Evolutionary conservation across 371 early-diverging fungal species (phyloP).

Genomic region (Mycotypha africana): DNA sequence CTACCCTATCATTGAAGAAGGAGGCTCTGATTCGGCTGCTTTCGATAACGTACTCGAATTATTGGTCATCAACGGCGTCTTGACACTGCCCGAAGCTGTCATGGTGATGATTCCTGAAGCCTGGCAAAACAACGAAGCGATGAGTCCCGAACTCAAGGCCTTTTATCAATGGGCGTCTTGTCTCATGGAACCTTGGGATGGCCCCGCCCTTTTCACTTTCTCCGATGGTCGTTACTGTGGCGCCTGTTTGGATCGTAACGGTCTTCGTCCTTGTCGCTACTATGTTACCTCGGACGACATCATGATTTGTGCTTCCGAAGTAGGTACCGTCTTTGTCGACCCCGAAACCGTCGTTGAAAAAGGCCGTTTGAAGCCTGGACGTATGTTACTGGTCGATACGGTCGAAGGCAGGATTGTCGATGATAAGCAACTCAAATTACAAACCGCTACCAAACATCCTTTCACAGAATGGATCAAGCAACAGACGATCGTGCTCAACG

Average conservation of each 20-base stretch:
- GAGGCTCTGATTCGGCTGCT: constrained; percentile 96
- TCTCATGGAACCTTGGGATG: constrained; percentile 98
- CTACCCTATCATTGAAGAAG: constrained; percentile 93
- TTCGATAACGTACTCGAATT: constrained; percentile 96
- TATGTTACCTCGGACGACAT: constrained; percentile 86
- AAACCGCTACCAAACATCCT: constrained; percentile 62
- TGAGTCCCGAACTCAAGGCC: constrained; percentile 82
- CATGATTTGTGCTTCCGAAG: constrained; percentile 97
- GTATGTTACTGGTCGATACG: constrained; percentile 97
- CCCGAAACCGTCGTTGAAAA: constrained; percentile 78
- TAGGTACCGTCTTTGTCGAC: constrained; percentile 84
- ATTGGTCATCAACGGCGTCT: constrained; percentile 82
- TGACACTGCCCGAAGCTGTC: constrained; percentile 91
- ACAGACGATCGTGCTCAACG: constrained; percentile 68
- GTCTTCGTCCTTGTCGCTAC: constrained; percentile 94
- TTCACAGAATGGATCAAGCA: constrained; percentile 82
- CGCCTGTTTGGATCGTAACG: constrained; percentile 94
- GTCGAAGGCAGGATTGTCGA: constrained; percentile 85
- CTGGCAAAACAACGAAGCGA: constrained; percentile 85
- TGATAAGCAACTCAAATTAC: constrained; percentile 82
- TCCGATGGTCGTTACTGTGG: constrained; percentile 96
- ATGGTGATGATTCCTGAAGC: constrained; percentile 99
- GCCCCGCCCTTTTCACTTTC: constrained; percentile 95
- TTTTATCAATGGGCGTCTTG: constrained; percentile 96
- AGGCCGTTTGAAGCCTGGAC: constrained; percentile 94